phyloP scores from a whole-genome alignment of 768 basidiomycete genomes.

The Amanita muscaria region DNA sequence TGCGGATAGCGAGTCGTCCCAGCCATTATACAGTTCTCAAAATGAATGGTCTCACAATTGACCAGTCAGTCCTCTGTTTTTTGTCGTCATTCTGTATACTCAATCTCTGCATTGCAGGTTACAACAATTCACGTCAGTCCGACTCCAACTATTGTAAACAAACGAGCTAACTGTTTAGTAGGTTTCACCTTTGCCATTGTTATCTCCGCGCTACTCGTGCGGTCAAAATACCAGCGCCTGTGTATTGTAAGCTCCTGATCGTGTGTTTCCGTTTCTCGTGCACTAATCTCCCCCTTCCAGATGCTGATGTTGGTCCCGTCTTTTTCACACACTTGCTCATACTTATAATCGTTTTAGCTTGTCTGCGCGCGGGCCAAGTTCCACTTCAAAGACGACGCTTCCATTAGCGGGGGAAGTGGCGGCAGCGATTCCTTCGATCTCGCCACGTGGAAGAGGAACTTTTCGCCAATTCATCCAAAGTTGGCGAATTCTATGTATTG shows the following conservation, averaged over 20 bases:
- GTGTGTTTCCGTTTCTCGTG: constrained; percentile 1
- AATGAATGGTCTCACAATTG: constrained; percentile 22
- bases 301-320: constrained; percentile 2
- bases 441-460: constrained; percentile 1
- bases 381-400: constrained; percentile 6
- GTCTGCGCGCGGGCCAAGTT: constrained; percentile 14
- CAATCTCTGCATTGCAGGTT: not conserved
- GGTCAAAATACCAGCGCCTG: constrained; percentile 52
- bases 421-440: not conserved
- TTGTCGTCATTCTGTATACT: not conserved
- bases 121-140: constrained; percentile 8
- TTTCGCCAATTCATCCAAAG: constrained; percentile 1
- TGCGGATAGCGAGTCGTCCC: constrained; percentile 24
- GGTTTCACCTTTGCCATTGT: constrained; percentile 39
- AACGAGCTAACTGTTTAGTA: not conserved
- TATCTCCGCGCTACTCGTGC: constrained; percentile 48
- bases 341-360: constrained; percentile 9
- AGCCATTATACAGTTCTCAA: constrained; percentile 40
- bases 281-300: not conserved
- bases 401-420: constrained; percentile 1
- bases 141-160: too few relatives aligned
- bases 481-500: constrained; percentile 1
- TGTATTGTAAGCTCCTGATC: constrained; percentile 42
- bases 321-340: not conserved
- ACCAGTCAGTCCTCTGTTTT: not conserved